phyloP scores from a whole-genome alignment of 2,329 filamentous ascomycete species.

The Mycocentrospora acerina region DNA sequence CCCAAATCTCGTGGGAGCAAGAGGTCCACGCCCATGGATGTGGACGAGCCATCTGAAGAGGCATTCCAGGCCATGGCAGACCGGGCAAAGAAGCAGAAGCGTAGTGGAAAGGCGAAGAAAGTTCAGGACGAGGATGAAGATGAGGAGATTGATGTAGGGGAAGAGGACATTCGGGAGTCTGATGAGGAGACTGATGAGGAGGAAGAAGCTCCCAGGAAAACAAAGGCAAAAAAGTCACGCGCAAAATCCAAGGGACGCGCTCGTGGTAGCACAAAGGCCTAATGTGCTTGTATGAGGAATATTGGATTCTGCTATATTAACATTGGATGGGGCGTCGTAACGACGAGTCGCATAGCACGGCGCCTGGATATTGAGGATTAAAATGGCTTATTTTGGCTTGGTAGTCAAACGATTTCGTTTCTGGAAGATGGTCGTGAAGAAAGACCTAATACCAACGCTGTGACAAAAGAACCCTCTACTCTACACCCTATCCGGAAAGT shows the following conservation, averaged over 20 bases:
- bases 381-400: background rate
- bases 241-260: conserved; percentile 19
- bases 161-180: conserved; percentile 29
- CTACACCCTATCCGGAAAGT: too few species aligned
- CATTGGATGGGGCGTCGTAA: background rate
- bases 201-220: conserved; percentile 20
- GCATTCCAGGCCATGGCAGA: conserved; percentile 49
- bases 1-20: conserved; percentile 48
- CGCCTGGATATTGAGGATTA: conserved; percentile 4
- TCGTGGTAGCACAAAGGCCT: conserved; percentile 14
- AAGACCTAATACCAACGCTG: too few species aligned
- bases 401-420: too few species aligned
- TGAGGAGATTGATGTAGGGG: conserved; percentile 22
- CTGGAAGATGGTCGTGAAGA: too few species aligned
- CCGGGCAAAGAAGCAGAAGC: conserved; percentile 31
- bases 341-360: conserved; percentile 16
- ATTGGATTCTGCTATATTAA: too few species aligned
- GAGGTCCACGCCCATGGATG: conserved; percentile 46
- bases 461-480: too few species aligned
- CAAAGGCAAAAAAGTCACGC: conserved; percentile 11
- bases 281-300: too few species aligned
- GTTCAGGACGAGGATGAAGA: conserved; percentile 12
- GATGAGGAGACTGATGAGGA: conserved; percentile 24
- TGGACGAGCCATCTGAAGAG: conserved; percentile 64
- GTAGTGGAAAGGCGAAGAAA: conserved; percentile 16